Evolutionary conservation across 805 yeast species (phyloP).

Genomic region (Kockiozyma suomiensis): DNA sequence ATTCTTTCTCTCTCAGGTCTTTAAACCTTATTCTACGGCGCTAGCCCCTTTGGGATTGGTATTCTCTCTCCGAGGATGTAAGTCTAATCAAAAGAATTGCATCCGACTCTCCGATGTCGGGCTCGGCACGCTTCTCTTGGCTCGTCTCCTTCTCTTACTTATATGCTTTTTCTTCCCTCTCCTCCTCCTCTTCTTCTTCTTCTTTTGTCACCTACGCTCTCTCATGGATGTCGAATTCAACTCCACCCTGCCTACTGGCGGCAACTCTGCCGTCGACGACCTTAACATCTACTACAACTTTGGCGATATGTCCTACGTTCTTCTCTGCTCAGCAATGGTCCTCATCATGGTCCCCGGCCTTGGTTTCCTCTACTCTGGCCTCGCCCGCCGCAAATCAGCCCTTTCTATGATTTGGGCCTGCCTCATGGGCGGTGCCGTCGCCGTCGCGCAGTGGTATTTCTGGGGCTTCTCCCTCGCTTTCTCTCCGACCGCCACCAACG

Average conservation of each 20-base stretch:
- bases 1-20: not conserved
- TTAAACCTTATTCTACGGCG: conserved; percentile 1
- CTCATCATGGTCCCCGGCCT: conserved; percentile 94
- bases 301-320: conserved; percentile 46
- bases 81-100: no score
- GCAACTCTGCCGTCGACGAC: conserved; percentile 72
- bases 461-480: conserved; percentile 98
- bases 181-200: not conserved
- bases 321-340: conserved; percentile 55
- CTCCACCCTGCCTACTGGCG: conserved; percentile 62
- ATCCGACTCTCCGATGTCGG: not conserved
- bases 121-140: not conserved
- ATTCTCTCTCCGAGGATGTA: not conserved
- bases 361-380: conserved; percentile 92
- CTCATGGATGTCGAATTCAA: conserved; percentile 9
- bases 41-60: not conserved
- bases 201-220: not conserved
- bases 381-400: conserved; percentile 93
- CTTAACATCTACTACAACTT: conserved; percentile 57
- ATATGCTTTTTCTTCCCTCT: not conserved
- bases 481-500: conserved; percentile 73
- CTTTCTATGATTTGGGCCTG: conserved; percentile 92
- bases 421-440: conserved; percentile 79
- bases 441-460: conserved; percentile 93
- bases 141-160: not conserved